Evolutionary conservation across 768 basidiomycete species (phyloP).

Genomic region (Lentinula detonsa): DNA sequence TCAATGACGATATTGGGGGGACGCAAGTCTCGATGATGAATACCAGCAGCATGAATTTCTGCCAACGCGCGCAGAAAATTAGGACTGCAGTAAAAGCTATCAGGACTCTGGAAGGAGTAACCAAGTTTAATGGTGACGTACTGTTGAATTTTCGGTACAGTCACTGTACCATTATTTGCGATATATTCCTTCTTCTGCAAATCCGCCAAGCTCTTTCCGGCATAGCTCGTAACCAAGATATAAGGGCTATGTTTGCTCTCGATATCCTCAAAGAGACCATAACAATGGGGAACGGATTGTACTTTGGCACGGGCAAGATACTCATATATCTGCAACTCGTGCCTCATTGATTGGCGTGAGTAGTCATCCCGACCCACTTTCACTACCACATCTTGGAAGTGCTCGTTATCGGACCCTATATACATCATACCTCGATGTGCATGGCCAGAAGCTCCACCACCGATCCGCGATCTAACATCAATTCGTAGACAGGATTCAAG

Average conservation of each 20-base stretch:
- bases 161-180: background rate
- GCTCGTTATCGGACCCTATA: background rate
- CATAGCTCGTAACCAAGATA: background rate
- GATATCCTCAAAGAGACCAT: background rate
- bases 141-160: background rate
- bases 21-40: slow-evolving; percentile 4
- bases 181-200: background rate
- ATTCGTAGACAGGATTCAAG: background rate
- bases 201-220: background rate
- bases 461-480: background rate
- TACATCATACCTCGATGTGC: background rate
- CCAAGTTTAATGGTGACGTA: background rate
- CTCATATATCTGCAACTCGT: background rate
- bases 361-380: background rate
- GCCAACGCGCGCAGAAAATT: background rate
- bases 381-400: background rate
- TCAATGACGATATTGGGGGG: background rate
- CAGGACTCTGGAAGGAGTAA: background rate
- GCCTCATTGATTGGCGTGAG: background rate
- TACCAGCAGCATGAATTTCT: slow-evolving; percentile 2
- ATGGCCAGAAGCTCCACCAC: background rate
- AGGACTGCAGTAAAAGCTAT: background rate
- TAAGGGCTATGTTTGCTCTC: background rate
- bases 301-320: background rate
- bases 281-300: background rate